Evolutionary conservation across 2,329 filamentous ascomycete genomes (phyloP).

Genomic region (Fusarium lyarnte): DNA sequence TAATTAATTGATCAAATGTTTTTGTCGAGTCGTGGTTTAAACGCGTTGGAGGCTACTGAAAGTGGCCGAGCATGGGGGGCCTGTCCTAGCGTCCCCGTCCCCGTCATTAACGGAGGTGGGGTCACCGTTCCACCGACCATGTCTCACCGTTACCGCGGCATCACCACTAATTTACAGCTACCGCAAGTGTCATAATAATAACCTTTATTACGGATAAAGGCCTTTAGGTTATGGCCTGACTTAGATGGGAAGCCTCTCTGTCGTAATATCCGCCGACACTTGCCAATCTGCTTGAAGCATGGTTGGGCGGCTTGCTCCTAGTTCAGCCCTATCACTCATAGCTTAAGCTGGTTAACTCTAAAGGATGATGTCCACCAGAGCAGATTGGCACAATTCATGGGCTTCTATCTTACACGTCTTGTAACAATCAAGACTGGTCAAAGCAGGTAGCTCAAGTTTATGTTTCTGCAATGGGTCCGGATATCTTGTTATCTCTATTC

Average conservation of each 20-base stretch:
- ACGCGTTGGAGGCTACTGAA: conserved; percentile 26
- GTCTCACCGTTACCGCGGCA: not conserved
- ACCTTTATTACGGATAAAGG: no score
- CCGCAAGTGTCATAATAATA: not conserved
- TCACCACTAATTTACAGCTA: not conserved
- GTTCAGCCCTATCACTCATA: not conserved
- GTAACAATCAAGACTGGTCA: not conserved
- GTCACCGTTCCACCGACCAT: not conserved
- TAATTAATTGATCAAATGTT: conserved; percentile 32
- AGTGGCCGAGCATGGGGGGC: conserved; percentile 11
- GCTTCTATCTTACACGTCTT: not conserved
- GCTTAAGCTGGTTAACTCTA: not conserved
- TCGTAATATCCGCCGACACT: not conserved
- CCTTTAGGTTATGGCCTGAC: not conserved
- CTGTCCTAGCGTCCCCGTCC: conserved; percentile 7
- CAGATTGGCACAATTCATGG: not conserved
- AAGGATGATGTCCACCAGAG: fast-evolving
- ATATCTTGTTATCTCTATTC: not conserved
- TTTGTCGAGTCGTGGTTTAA: conserved; percentile 32
- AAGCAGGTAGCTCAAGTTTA: not conserved
- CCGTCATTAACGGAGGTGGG: conserved; percentile 18
- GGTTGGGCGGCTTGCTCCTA: not conserved
- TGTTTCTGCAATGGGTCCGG: not conserved
- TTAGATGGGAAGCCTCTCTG: not conserved
- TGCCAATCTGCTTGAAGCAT: not conserved